A percentile compares a stretch with the other conserved stretches of the same genome.
Evolutionary conservation across 306 rosid species (phyloP).

Genomic region (Dryas octopetala): DNA sequence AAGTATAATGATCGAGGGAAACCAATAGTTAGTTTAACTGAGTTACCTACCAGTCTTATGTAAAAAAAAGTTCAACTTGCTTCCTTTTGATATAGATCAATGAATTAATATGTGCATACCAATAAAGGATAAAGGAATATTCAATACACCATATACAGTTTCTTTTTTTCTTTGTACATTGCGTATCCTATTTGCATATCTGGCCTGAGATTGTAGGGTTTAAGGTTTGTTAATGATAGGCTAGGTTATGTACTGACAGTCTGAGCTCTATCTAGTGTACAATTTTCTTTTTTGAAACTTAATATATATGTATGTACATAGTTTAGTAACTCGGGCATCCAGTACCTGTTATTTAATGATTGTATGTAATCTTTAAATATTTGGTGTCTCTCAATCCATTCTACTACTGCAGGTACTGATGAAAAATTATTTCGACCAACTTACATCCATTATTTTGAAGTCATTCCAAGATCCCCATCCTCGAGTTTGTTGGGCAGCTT

Average conservation of each 20-base stretch:
- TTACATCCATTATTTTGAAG: background rate
- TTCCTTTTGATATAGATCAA: background rate
- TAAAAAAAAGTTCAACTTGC: background rate
- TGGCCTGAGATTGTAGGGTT: background rate
- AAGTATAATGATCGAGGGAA: background rate
- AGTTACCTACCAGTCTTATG: background rate
- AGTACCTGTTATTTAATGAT: background rate
- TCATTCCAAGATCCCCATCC: slow-evolving; percentile 19
- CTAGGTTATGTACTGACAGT: background rate
- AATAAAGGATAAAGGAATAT: background rate
- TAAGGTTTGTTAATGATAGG: background rate
- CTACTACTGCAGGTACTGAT: slow-evolving; percentile 10
- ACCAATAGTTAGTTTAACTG: background rate
- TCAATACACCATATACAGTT: background rate
- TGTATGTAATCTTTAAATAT: background rate
- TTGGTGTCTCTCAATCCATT: background rate
- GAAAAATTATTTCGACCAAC: slow-evolving; percentile 12
- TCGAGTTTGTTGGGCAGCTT: slow-evolving; percentile 21
- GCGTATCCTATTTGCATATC: background rate
- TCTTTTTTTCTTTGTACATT: background rate
- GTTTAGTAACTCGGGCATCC: background rate
- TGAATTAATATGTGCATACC: background rate
- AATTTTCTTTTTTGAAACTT: background rate
- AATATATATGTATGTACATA: background rate
- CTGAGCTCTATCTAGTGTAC: background rate